These are phyloP conservation scores for Cladorrhinum samala DNA, from an alignment of 495 filamentous ascomycete genomes.

Conservation along the genomic window DNA sequence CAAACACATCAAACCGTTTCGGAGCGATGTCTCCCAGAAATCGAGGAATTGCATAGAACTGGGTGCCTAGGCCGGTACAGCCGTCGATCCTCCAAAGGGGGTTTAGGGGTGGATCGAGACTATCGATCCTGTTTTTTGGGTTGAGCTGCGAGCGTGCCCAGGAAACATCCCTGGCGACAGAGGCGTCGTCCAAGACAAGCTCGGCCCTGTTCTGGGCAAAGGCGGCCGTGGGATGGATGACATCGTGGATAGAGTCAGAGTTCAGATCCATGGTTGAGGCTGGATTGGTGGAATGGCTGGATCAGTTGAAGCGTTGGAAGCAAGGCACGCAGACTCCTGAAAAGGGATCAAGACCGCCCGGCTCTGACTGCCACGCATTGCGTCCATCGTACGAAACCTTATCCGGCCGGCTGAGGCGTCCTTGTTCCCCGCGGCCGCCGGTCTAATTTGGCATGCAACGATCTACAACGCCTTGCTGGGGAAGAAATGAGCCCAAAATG, in stretches of 20 bases:
- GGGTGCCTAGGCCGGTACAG: slow-evolving; percentile 43
- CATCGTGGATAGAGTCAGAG: slow-evolving; percentile 35
- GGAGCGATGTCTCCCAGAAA: slow-evolving; percentile 36
- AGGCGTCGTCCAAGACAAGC: neutral
- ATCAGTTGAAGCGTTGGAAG: no score
- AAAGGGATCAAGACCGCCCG: no score
- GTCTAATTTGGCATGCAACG: no score
- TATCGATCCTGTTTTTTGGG: slow-evolving; percentile 47
- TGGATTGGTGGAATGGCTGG: no score
- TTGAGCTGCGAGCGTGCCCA: slow-evolving; percentile 41
- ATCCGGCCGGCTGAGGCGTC: no score
- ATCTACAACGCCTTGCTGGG: no score
- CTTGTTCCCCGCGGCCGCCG: no score
- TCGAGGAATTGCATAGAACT: slow-evolving; percentile 41
- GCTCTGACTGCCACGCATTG: no score
- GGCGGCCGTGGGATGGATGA: slow-evolving; percentile 45
- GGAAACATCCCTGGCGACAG: neutral
- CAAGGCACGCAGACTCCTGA: no score
- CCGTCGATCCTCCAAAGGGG: slow-evolving; percentile 45
- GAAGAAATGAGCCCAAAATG: no score
- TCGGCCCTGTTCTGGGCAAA: slow-evolving; percentile 21
- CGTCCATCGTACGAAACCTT: no score
- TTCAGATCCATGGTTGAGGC: slow-evolving; percentile 37
- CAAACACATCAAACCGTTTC: slow-evolving; percentile 44
- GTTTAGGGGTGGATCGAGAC: slow-evolving; percentile 33